Conservation (phyloP, 768 basidiomycete genomes). For the Suillus fuscotomentosus region DNA sequence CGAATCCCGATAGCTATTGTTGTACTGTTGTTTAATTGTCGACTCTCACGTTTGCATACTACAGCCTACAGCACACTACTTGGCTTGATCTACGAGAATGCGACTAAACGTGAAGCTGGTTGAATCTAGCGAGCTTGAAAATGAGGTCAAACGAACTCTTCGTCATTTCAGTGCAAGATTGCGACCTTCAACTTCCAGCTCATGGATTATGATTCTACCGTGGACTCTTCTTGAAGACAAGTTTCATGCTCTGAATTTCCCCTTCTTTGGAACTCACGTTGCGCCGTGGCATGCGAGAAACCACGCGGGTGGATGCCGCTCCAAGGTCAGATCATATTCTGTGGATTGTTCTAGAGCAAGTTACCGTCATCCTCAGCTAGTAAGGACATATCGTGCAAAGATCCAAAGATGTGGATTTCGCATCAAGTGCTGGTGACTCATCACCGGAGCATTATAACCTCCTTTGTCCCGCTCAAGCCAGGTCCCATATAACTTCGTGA, state of each 20-base stretch:
- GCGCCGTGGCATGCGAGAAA: too few species aligned
- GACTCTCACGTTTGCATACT: not conserved
- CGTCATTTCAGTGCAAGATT: not conserved
- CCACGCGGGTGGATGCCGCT: too few species aligned
- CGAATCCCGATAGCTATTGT: too few species aligned
- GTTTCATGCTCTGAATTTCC: too few species aligned
- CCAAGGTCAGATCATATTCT: too few species aligned
- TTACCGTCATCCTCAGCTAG: not conserved
- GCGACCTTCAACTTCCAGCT: constrained; percentile 24
- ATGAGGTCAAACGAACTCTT: not conserved
- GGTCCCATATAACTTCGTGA: not conserved
- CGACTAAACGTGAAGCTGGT: not conserved
- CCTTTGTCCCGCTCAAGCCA: not conserved
- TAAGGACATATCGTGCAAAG: not conserved
- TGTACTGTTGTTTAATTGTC: not conserved
- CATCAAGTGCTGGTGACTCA: not conserved
- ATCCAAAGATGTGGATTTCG: not conserved
- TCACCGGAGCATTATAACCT: not conserved
- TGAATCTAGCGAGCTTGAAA: not conserved
- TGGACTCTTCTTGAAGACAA: too few species aligned
- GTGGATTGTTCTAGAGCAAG: not conserved
- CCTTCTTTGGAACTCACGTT: too few species aligned
- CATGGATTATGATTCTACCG: too few species aligned
- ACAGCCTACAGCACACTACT: not conserved
- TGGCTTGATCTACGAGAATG: not conserved